phyloP scores from a whole-genome alignment of 1,139 yeast species.

The Eremothecium gossypii region DNA sequence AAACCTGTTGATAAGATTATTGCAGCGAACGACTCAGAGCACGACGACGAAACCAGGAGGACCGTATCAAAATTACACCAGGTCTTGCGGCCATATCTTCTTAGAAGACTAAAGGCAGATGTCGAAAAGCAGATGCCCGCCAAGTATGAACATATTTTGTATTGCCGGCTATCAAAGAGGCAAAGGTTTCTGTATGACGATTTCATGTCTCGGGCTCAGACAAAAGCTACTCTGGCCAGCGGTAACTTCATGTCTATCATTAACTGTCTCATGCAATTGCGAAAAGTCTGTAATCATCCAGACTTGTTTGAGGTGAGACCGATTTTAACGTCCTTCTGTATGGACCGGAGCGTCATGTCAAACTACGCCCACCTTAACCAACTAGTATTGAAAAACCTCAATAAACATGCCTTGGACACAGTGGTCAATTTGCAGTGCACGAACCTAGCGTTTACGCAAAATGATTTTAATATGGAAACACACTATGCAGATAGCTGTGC shows the following conservation, averaged over 20 bases:
- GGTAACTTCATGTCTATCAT: slow-evolving; percentile 93
- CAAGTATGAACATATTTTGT: slow-evolving; percentile 88
- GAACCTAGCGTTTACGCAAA: slow-evolving; percentile 48
- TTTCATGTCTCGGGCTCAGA: slow-evolving; percentile 94
- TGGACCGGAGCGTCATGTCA: slow-evolving; percentile 54
- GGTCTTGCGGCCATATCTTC: slow-evolving; percentile 81
- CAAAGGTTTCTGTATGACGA: slow-evolving; percentile 91
- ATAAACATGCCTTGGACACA: slow-evolving; percentile 23
- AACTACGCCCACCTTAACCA: slow-evolving; percentile 39
- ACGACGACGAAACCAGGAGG: slow-evolving; percentile 61
- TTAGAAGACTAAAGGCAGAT: slow-evolving; percentile 88
- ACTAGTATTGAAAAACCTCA: slow-evolving; percentile 36
- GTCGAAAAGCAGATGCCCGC: slow-evolving; percentile 99
- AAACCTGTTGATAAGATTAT: slow-evolving; percentile 88
- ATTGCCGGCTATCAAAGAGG: slow-evolving; percentile 85
- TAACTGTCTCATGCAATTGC: slow-evolving; percentile 93
- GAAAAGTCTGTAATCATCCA: slow-evolving; percentile 97
- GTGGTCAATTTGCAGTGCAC: slow-evolving; percentile 46
- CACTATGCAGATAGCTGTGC: slow-evolving; percentile 41
- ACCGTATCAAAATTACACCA: slow-evolving; percentile 89
- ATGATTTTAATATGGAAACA: slow-evolving; percentile 39
- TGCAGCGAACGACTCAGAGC: slow-evolving; percentile 54
- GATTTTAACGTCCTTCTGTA: slow-evolving; percentile 78
- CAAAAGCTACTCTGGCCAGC: slow-evolving; percentile 85
- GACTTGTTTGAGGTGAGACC: slow-evolving; percentile 95